A percentile compares a stretch with the other conserved stretches of the same genome.
Evolutionary conservation across 768 basidiomycete species (phyloP).

Genomic region (Sarcomyxa edulis): DNA sequence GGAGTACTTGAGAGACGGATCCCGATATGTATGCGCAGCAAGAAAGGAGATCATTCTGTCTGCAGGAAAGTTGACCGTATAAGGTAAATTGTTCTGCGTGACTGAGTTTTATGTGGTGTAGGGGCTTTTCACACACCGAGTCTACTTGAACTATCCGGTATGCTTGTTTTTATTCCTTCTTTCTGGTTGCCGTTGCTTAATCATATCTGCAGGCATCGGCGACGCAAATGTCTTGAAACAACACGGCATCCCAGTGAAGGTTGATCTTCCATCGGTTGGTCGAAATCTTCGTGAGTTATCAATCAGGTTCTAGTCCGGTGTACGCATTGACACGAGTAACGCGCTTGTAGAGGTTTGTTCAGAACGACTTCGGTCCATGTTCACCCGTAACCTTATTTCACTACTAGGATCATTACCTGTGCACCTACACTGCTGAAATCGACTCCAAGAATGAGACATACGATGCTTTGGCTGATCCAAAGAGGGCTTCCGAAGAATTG

Average conservation of each 20-base stretch:
- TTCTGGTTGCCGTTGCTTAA: background rate
- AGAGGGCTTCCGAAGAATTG: constrained; percentile 7
- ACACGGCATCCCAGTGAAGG: constrained; percentile 13
- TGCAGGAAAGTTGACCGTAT: constrained; percentile 20
- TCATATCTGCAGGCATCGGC: constrained; percentile 15
- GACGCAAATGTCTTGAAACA: constrained; percentile 10
- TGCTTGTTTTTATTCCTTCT: background rate
- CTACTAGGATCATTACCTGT: constrained; percentile 15
- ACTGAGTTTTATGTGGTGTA: constrained; percentile 1
- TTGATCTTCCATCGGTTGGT: constrained; percentile 25
- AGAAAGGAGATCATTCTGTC: constrained; percentile 42
- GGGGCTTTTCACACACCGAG: constrained; percentile 24
- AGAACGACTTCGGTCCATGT: background rate
- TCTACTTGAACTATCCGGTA: constrained; percentile 22
- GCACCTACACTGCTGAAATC: constrained; percentile 9
- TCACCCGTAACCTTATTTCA: too few relatives aligned
- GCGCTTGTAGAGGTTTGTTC: too few relatives aligned
- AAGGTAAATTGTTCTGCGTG: background rate
- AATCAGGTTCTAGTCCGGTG: background rate
- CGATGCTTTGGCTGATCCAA: constrained; percentile 10
- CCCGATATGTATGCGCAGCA: constrained; percentile 11
- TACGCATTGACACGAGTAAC: too few relatives aligned
- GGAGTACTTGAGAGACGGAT: constrained; percentile 14
- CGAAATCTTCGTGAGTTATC: constrained; percentile 19
- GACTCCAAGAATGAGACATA: constrained; percentile 10